Evolutionary conservation across 2,329 filamentous ascomycete genomes (phyloP).

Genomic region (Fusarium coffeatum): DNA sequence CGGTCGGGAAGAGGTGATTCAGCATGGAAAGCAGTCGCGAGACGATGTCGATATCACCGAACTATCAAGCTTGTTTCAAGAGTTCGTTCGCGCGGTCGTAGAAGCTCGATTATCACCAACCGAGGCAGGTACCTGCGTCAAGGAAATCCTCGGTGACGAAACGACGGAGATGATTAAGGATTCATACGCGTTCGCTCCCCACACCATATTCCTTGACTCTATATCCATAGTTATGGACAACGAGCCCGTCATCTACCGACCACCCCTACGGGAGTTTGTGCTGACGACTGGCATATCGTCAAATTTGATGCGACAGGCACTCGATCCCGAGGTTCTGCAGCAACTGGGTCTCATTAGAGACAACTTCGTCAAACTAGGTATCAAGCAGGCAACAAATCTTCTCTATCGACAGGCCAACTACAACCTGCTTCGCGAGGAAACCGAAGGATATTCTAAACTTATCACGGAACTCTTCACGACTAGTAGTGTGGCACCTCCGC

Average conservation of each 20-base stretch:
- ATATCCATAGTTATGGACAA: conserved; percentile 82
- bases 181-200: conserved; percentile 67
- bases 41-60: conserved; percentile 75
- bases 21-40: conserved; percentile 72
- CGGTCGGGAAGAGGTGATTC: conserved; percentile 75
- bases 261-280: conserved; percentile 73
- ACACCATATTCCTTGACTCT: conserved; percentile 83
- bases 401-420: conserved; percentile 97
- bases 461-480: conserved; percentile 96
- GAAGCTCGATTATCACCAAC: conserved; percentile 73
- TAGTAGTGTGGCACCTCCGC: conserved; percentile 78
- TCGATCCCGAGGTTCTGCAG: conserved; percentile 83
- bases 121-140: conserved; percentile 78
- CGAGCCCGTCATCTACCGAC: conserved; percentile 65
- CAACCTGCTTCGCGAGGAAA: conserved; percentile 93
- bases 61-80: conserved; percentile 82
- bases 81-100: conserved; percentile 81
- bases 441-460: conserved; percentile 95
- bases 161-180: conserved; percentile 62
- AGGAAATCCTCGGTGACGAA: conserved; percentile 75
- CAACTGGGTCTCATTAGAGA: conserved; percentile 83
- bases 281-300: conserved; percentile 78
- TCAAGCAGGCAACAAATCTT: conserved; percentile 90
- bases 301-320: conserved; percentile 78
- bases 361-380: conserved; percentile 85